Base-by-base conservation (phyloP, 2,329 filamentous ascomycete species). In the Coleophoma cylindrospora region DNA sequence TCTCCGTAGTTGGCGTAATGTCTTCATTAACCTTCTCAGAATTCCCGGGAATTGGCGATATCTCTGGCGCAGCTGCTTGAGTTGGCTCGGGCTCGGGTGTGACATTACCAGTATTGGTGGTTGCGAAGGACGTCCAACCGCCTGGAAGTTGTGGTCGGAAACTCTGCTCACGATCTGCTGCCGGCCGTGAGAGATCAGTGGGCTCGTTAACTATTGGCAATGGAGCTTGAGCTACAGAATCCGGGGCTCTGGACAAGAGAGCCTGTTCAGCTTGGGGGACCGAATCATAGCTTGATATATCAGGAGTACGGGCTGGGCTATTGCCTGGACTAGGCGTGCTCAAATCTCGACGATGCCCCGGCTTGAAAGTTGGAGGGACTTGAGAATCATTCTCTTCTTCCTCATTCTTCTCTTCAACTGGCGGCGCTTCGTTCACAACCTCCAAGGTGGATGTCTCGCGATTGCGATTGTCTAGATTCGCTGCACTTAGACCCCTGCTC, bases 251-350 rank as follows among this genome's bases (percentile, higher is more conserved):
- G 21, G 68, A 68, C 49, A 75, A 51, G 34, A 74, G 67, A 36
- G 70, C 78, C 40, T 71, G 63, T 48, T 74, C 70, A 34, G 72
- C 72, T 40, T 69, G 54, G 15, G 70, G 64, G 47, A 66, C 48
- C 17, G 67, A 68, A 17, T 67, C 68, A 9, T 73, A 67, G 21
- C 43, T 57, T 41, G 73, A 73, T 34, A 85, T 60, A 19, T 72
- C 69, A 4, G 81, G 80, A 33, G 73, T 77, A 44, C 77, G 76
- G n/a, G 80, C 81, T 33, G 82, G 81, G 50, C 80, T 84, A 50
- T 81, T 81, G 40, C 74, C 75, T 15, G 74, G 72, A 52, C 74
- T 79, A 4, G 83, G 81, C 34, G 80, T 75, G 50, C 77, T 78
- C 47, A 84, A 62, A 58, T 80, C 77, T 43, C 79, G 74, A 47